These are phyloP conservation scores for Aspergillus homomorphus DNA, from an alignment of 495 filamentous ascomycete species.

Conservation along the genomic window DNA sequence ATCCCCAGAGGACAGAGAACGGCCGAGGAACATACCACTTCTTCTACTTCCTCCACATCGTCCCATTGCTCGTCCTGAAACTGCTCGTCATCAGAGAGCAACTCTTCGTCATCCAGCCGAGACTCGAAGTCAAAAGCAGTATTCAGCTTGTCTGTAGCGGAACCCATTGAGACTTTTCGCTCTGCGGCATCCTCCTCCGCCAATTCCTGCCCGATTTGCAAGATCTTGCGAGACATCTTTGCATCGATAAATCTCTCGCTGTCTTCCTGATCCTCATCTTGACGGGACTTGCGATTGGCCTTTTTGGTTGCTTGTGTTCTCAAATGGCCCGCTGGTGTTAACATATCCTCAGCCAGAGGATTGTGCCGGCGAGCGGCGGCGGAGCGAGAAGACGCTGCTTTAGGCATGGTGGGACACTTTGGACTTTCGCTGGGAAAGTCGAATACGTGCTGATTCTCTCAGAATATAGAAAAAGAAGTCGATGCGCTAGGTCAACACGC, in stretches of 20 bases:
- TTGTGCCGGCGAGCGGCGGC: conserved; percentile 57
- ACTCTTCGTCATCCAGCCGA: conserved; percentile 52
- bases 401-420: conserved; percentile 37
- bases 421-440: background rate
- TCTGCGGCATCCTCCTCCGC: conserved; percentile 70
- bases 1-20: background rate
- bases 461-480: background rate
- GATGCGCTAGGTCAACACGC: background rate
- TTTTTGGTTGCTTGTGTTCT: conserved; percentile 51
- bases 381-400: conserved; percentile 40
- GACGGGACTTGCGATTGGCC: conserved; percentile 53
- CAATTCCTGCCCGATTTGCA: conserved; percentile 80
- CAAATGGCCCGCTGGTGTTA: conserved; percentile 57
- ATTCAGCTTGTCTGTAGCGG: conserved; percentile 39
- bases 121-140: conserved; percentile 65
- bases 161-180: conserved; percentile 28
- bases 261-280: conserved; percentile 57
- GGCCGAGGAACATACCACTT: conserved; percentile 50
- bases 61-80: conserved; percentile 55
- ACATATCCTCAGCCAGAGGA: conserved; percentile 68
- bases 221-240: conserved; percentile 79
- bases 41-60: conserved; percentile 70
- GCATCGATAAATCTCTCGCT: conserved; percentile 75
- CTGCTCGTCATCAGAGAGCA: conserved; percentile 55
- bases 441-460: background rate